Conservation (phyloP, 768 basidiomycete species). For the Boletus fagicola region DNA sequence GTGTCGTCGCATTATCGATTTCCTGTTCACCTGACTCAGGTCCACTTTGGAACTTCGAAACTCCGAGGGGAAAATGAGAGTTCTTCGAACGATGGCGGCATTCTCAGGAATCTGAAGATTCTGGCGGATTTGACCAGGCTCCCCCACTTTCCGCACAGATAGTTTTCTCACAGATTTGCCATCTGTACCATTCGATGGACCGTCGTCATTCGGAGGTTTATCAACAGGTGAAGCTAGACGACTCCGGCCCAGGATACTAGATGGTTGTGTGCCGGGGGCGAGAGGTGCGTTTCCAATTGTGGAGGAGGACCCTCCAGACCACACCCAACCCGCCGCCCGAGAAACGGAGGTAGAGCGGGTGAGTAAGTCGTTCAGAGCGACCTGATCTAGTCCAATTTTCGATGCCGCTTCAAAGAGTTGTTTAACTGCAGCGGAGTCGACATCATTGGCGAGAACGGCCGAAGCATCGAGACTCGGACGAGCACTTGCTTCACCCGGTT, state of each 20-base stretch:
- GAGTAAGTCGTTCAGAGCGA: conserved; percentile 66
- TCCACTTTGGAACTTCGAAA: conserved; percentile 56
- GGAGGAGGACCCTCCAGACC: conserved; percentile 29
- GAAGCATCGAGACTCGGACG: conserved; percentile 28
- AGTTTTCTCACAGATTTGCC: conserved; percentile 30
- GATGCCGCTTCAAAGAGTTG: conserved; percentile 76
- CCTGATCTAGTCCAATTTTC: conserved; percentile 72
- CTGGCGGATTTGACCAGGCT: conserved; percentile 27
- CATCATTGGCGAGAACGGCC: conserved; percentile 25
- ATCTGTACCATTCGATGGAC: conserved; percentile 31
- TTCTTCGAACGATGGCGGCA: conserved; percentile 66
- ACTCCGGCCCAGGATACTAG: conserved; percentile 11
- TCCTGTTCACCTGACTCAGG: conserved; percentile 51
- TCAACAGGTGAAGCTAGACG: conserved; percentile 23
- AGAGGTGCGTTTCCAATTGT: conserved; percentile 13
- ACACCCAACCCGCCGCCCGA: conserved; percentile 45
- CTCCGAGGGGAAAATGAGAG: conserved; percentile 77
- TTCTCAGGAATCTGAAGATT: conserved; percentile 37
- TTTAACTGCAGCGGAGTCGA: conserved; percentile 55
- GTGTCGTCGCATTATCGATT: conserved; percentile 46
- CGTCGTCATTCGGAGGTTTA: conserved; percentile 29
- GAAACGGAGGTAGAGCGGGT: conserved; percentile 70
- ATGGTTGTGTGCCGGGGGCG: conserved; percentile 23
- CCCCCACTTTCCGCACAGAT: conserved; percentile 23
- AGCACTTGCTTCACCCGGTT: conserved; percentile 14